phyloP scores from a whole-genome alignment of 176 grass and related monocot genomes.

The Poa annua region DNA sequence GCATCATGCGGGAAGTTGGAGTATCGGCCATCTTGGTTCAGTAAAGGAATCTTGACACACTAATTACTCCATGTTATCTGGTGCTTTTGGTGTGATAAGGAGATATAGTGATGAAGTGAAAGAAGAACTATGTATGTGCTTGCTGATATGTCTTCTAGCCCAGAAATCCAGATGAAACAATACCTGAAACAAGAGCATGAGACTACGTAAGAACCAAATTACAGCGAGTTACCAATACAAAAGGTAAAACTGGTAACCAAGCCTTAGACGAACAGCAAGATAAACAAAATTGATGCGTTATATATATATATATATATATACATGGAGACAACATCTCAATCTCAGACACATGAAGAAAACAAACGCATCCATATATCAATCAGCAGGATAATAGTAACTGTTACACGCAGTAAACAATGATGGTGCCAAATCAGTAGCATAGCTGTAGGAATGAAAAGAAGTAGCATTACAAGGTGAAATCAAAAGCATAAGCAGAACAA shows the following conservation, averaged over 20 bases:
- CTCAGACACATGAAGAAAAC: background rate
- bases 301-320: too few relatives aligned
- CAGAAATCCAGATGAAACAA: constrained; percentile 17
- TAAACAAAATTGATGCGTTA: background rate
- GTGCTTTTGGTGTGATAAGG: background rate
- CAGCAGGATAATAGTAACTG: background rate
- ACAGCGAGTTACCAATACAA: background rate
- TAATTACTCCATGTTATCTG: constrained; percentile 34
- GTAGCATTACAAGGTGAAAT: too few relatives aligned
- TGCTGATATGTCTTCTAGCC: background rate
- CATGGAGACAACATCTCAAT: constrained; percentile 1
- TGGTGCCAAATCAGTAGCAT: too few relatives aligned
- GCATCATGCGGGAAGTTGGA: constrained; percentile 52
- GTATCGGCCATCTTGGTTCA: constrained; percentile 47
- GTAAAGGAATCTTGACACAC: background rate
- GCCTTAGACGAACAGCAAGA: background rate
- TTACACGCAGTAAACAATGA: background rate
- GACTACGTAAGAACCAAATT: constrained; percentile 32
- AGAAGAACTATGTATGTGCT: background rate
- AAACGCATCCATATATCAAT: background rate
- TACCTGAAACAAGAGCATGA: constrained; percentile 38
- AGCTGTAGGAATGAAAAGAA: too few relatives aligned
- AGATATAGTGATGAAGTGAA: background rate
- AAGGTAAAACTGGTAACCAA: constrained; percentile 15
- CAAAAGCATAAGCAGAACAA: too few relatives aligned